These are phyloP conservation scores for Boletus huronensis DNA, from an alignment of 768 basidiomycete species.

Conservation along the genomic window DNA sequence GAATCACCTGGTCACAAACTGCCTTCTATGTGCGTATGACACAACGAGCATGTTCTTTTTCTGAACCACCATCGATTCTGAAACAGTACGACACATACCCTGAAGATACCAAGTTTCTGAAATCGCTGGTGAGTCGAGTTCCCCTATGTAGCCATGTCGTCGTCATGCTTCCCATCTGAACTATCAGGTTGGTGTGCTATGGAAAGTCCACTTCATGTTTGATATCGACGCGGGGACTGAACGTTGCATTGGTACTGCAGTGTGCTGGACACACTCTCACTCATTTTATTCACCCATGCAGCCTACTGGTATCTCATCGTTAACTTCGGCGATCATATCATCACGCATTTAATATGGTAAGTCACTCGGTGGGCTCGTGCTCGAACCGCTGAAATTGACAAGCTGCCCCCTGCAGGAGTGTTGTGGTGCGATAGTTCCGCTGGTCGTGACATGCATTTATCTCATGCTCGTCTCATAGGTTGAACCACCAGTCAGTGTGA, in stretches of 20 bases:
- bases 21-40: background rate
- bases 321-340: background rate
- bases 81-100: background rate
- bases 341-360: background rate
- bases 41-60: background rate
- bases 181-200: background rate
- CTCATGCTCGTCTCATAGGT: background rate
- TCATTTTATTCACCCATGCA: background rate
- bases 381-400: background rate
- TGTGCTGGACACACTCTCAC: background rate
- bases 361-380: background rate
- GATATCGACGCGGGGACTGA: background rate
- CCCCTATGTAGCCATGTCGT: background rate
- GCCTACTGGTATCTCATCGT: background rate
- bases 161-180: background rate
- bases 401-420: background rate
- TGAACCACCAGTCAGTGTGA: background rate
- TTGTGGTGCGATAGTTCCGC: background rate
- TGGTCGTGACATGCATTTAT: background rate
- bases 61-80: background rate
- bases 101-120: background rate
- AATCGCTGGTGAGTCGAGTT: background rate
- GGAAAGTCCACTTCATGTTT: background rate
- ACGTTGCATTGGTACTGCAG: background rate
- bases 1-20: background rate